Percentiles rank a stretch among this genome's conserved stretches.
Evolutionary conservation across 2,329 filamentous ascomycete genomes (phyloP).

Genomic region (Coniosporium tulheliwenetii): DNA sequence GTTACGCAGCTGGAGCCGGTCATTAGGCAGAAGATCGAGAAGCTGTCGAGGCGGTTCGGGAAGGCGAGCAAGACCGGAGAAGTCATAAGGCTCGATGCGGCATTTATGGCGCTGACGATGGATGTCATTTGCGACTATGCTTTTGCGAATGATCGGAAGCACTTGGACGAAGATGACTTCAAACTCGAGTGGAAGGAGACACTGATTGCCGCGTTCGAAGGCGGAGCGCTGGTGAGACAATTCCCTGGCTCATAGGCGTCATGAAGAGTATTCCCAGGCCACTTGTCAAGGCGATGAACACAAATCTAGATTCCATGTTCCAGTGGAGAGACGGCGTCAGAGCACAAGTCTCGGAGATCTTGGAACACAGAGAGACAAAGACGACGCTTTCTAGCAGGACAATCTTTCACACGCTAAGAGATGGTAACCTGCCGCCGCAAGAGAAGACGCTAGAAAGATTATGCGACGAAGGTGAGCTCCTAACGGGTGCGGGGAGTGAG

Average conservation of each 20-base stretch:
- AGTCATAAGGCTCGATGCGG: slow-evolving; percentile 6
- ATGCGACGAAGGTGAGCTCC: slow-evolving; percentile 8
- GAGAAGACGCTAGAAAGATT: slow-evolving; percentile 7
- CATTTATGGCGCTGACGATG: slow-evolving; percentile 13
- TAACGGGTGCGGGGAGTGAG: slow-evolving; percentile 9
- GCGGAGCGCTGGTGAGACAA: slow-evolving; percentile 5
- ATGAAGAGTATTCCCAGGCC: too few species aligned
- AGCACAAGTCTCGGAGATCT: too few species aligned
- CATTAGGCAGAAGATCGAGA: slow-evolving; percentile 16
- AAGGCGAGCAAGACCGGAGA: slow-evolving; percentile 4
- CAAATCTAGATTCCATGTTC: too few species aligned
- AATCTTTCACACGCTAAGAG: too few species aligned
- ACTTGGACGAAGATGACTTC: slow-evolving; percentile 16
- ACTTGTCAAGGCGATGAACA: too few species aligned
- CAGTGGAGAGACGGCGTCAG: too few species aligned
- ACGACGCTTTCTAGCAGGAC: too few species aligned
- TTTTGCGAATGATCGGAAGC: slow-evolving; percentile 16
- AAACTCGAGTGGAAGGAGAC: slow-evolving; percentile 7
- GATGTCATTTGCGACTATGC: slow-evolving; percentile 22
- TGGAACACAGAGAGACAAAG: too few species aligned
- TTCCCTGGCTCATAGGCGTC: too few species aligned
- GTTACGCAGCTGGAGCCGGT: slow-evolving; percentile 20
- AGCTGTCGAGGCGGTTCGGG: slow-evolving; percentile 11
- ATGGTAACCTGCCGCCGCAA: slow-evolving; percentile 2
- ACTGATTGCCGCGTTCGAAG: slow-evolving; percentile 7